Evolutionary conservation across 495 filamentous ascomycete species (phyloP), one percentile per base, ranked within the genome.

Genomic region (Xylaria castorea): DNA sequence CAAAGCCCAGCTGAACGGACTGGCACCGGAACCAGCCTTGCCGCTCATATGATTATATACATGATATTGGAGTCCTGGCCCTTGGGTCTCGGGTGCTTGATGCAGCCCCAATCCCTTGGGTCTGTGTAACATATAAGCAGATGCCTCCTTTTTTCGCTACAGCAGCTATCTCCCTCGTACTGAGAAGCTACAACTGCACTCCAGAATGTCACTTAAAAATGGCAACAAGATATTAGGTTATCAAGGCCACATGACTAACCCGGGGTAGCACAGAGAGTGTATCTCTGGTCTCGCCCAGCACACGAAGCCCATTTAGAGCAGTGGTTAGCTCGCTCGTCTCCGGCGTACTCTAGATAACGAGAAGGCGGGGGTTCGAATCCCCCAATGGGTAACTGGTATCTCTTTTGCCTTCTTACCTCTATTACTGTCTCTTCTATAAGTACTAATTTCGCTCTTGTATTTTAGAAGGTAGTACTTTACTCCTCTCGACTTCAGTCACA

Each of bases 241-340:
- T 32, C 51, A 55, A 14, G 5, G 22, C 25, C 53, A 32, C 27
- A 57, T 32, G 53, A 18, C 14, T 57, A 32, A 11, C 53, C 27
- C 3, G 0, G 32, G 12, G 53, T 32, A 18, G 12, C 27, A 32
- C 25, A 32, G 27, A 57, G 53, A 32, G 53, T 32, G 53, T 57
- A 57, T 32, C 11, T 25, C 51, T 14, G 3, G 51, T 55, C 27
- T 61, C 34, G 22, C 18, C 2, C 38, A 44, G 18, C 51, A 12
- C 51, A 9, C 16, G 38, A 63, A 48, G 58, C 75, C 73, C 63
- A 58, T 53, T 71, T 77, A 66, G 57, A 77, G 71, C 73, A 78
- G 77, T 74, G 77, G 73, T 78, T 73, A 78, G 76, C 75, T 78
- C 68, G 66, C 55, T 73, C 73, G 73, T 46, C 46, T 74, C 75